A percentile compares a stretch with the other conserved stretches of the same genome.
Evolutionary conservation across 257 asterid genomes (phyloP).

Genomic region (Rehmannia glutinosa): DNA sequence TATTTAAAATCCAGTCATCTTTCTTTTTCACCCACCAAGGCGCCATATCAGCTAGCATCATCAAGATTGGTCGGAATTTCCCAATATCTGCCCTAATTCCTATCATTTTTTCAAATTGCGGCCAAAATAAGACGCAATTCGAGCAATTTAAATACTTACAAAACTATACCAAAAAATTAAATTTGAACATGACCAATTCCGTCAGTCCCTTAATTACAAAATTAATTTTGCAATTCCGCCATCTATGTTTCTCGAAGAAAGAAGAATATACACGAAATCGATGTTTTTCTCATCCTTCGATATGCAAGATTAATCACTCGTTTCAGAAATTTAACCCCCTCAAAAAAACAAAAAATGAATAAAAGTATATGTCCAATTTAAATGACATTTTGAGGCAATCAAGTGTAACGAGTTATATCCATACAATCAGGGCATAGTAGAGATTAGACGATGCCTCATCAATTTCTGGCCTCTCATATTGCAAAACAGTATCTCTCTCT

Average conservation of each 20-base stretch:
- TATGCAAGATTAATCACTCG: not conserved
- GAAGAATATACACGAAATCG: not conserved
- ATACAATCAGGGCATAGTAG: constrained; percentile 11
- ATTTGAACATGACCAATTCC: too few relatives aligned
- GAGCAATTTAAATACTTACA: too few relatives aligned
- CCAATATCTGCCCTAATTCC: too few relatives aligned
- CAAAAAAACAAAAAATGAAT: not conserved
- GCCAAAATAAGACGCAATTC: too few relatives aligned
- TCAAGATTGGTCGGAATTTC: too few relatives aligned
- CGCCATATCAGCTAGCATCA: too few relatives aligned
- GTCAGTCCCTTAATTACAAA: too few relatives aligned
- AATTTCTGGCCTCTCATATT: not conserved
- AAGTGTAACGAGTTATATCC: not conserved
- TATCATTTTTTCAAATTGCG: too few relatives aligned
- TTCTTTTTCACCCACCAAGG: too few relatives aligned
- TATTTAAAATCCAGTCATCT: too few relatives aligned
- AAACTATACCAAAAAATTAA: too few relatives aligned
- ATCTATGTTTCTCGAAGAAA: not conserved
- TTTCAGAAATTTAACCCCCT: not conserved
- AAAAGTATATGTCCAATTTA: not conserved
- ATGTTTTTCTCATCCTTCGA: not conserved
- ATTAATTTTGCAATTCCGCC: too few relatives aligned
- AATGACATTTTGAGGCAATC: constrained; percentile 5
- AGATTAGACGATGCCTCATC: not conserved
- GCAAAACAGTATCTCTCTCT: not conserved